Conservation (phyloP, 1,284 basidiomycete species). For the Rugiboletus extremiorientalis region DNA sequence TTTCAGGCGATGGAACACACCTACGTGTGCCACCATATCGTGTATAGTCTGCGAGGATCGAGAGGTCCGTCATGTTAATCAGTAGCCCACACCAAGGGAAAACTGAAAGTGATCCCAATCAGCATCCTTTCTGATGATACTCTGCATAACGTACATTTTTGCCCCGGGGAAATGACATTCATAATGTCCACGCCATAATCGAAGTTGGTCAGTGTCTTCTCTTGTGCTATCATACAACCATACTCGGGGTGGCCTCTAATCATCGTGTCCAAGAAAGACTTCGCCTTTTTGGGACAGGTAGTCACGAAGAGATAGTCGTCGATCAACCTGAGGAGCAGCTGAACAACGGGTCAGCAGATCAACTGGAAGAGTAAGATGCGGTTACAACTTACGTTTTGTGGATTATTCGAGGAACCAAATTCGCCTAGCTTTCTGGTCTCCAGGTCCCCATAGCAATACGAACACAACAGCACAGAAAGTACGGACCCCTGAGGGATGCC, state of each 20-base stretch:
- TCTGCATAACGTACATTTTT: slow-evolving; percentile 41
- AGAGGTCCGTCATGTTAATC: slow-evolving; percentile 74
- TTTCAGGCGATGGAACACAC: slow-evolving; percentile 18
- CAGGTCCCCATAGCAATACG: slow-evolving; percentile 92
- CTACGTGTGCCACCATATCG: slow-evolving; percentile 61
- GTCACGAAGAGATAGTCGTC: slow-evolving; percentile 96
- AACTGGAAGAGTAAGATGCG: background rate
- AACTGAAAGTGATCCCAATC: slow-evolving; percentile 32
- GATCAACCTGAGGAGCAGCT: slow-evolving; percentile 84
- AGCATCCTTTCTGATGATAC: background rate
- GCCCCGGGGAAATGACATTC: slow-evolving; percentile 50
- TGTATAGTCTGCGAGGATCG: slow-evolving; percentile 73
- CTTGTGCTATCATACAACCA: slow-evolving; percentile 85
- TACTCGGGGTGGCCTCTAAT: slow-evolving; percentile 87
- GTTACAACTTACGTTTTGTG: slow-evolving; percentile 51
- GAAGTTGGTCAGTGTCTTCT: slow-evolving; percentile 91
- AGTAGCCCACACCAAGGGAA: slow-evolving; percentile 92
- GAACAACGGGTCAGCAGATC: background rate
- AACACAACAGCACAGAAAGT: slow-evolving; percentile 87
- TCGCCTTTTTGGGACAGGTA: slow-evolving; percentile 63
- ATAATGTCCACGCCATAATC: slow-evolving; percentile 57
- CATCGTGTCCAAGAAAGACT: slow-evolving; percentile 78
- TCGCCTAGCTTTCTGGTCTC: slow-evolving; percentile 55
- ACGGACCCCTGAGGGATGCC: slow-evolving; percentile 98
- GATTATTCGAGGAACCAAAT: slow-evolving; percentile 58